phyloP scores from a whole-genome alignment of 805 yeast genomes.

The Metschnikowia baotianmanensis region DNA sequence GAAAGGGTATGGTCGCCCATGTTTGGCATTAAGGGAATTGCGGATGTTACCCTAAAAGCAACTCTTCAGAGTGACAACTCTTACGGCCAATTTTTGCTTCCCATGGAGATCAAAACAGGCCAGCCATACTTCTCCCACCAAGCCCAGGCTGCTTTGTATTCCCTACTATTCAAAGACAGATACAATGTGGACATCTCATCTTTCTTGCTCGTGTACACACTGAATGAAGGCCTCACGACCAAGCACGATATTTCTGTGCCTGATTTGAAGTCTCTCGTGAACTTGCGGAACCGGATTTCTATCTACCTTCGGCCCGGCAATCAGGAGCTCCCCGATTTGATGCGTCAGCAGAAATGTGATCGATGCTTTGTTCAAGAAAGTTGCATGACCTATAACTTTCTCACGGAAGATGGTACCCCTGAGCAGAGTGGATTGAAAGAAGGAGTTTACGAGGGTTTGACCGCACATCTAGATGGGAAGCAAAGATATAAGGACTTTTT shows the following conservation, averaged over 20 bases:
- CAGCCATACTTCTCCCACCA: constrained; percentile 63
- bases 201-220: constrained; percentile 71
- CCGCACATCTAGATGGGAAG: constrained; percentile 46
- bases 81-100: constrained; percentile 54
- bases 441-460: constrained; percentile 47
- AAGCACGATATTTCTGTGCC: constrained; percentile 50
- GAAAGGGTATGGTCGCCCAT: constrained; percentile 90
- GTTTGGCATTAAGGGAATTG: constrained; percentile 84
- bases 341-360: constrained; percentile 55
- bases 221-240: constrained; percentile 50
- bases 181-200: constrained; percentile 66
- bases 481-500: constrained; percentile 52
- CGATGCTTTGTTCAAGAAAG: constrained; percentile 52
- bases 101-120: constrained; percentile 92
- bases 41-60: constrained; percentile 83
- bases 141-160: constrained; percentile 83
- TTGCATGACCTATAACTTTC: constrained; percentile 65
- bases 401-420: constrained; percentile 57
- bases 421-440: constrained; percentile 51
- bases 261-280: constrained; percentile 67
- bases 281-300: constrained; percentile 70
- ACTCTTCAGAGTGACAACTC: constrained; percentile 34
- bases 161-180: constrained; percentile 73
- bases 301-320: constrained; percentile 51
- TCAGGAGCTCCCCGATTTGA: constrained; percentile 52